Base-by-base conservation (phyloP, 495 filamentous ascomycete species). In the Aspergillus wentii region DNA sequence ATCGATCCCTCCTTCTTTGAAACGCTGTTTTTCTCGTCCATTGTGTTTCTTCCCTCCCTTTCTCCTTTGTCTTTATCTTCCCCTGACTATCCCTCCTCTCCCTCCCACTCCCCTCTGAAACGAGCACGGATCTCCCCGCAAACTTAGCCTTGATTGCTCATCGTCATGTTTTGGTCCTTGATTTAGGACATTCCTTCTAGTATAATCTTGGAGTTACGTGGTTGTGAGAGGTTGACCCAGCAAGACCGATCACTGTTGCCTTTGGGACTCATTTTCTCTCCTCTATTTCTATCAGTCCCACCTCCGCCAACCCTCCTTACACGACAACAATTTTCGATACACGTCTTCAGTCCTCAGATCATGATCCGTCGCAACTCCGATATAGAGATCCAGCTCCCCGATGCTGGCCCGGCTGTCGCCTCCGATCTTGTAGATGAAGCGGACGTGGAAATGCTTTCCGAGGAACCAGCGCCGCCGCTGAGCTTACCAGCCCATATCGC, bases 401-500 rank as follows among this genome's bases (percentile, higher is more conserved):
- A 68, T 52, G 57, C 55, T 26, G 59, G 49, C n/a, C 46, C 62
- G 21, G 39, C 61, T 32, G 49, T 51, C 31, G 52, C 58, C 9
- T 46, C 57, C 1, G 57, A 58, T 21, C 36, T 59, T 18, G 19
- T 50, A 28, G 51, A 35, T 30, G 49, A 57, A 32, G 33, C 57
- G 15, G 68, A 71, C 41, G 48, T 71, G 47, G 65, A 68, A 46
- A 71, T 71, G 68, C 43, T 69, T 33, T 71, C 68, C 9, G 68
- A 69, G 29, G 61, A 68, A 18, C 58, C 58, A 33, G 42, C 54
- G 17, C 48, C 58, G 26, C 51, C 73, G 30, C 61, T 79, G 23
- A 76, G 78, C 29, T 81, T 87, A 13, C 89, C 89, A 23, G 77
- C 88, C 17, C 84, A 85, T 50, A 86, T 95, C 49, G 86, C 87